phyloP scores from a whole-genome alignment of 2,329 filamentous ascomycete species.

The Ophiostoma populinum region DNA sequence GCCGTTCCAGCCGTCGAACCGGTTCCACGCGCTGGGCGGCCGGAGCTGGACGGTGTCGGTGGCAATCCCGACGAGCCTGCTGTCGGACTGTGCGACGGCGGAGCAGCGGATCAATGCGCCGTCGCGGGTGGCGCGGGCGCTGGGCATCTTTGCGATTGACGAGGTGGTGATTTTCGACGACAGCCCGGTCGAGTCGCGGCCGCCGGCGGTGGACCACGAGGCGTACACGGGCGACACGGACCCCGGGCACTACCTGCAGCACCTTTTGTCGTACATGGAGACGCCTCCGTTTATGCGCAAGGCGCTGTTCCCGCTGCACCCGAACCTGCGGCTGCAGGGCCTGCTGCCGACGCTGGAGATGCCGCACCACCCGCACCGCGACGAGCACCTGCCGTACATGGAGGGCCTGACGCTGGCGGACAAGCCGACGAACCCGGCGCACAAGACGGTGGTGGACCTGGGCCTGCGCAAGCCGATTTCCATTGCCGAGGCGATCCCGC shows the following conservation, averaged over 20 bases:
- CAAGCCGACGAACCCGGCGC: slow-evolving; percentile 20
- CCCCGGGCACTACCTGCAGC: slow-evolving; percentile 63
- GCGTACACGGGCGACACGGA: slow-evolving; percentile 53
- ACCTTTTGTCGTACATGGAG: slow-evolving; percentile 67
- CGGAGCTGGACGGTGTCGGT: slow-evolving; percentile 60
- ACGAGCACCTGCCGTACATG: slow-evolving; percentile 64
- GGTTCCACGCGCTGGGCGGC: slow-evolving; percentile 47
- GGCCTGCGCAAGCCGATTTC: slow-evolving; percentile 37
- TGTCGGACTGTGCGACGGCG: slow-evolving; percentile 52
- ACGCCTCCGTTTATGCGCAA: slow-evolving; percentile 69
- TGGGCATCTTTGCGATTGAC: slow-evolving; percentile 70
- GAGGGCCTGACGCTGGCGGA: slow-evolving; percentile 52
- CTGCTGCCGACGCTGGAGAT: slow-evolving; percentile 64
- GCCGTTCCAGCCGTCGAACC: slow-evolving; percentile 48
- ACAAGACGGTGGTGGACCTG: slow-evolving; percentile 38
- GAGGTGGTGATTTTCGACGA: slow-evolving; percentile 75
- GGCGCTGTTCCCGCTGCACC: slow-evolving; percentile 58
- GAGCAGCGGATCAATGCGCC: slow-evolving; percentile 60
- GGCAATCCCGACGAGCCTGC: slow-evolving; percentile 61
- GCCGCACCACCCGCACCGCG: slow-evolving; percentile 61
- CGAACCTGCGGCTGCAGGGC: slow-evolving; percentile 58
- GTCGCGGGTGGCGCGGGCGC: slow-evolving; percentile 61
- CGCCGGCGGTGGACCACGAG: slow-evolving; percentile 29
- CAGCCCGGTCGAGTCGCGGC: slow-evolving; percentile 28
- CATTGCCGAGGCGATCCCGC: slow-evolving; percentile 44